Base-by-base conservation (phyloP, 2,329 filamentous ascomycete genomes). In the Colletotrichum sp. region DNA sequence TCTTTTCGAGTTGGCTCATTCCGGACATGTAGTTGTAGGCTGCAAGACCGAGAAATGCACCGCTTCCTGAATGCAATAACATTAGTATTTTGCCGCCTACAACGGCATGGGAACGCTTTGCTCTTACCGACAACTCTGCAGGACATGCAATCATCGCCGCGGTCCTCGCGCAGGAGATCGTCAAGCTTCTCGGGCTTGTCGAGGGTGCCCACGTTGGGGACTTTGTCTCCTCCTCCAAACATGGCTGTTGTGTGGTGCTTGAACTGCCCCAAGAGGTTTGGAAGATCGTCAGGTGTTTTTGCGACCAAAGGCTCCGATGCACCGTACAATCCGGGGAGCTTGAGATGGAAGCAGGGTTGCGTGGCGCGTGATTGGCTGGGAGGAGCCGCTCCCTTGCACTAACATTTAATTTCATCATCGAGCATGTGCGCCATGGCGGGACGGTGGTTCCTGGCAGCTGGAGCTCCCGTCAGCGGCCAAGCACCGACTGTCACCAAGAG, bases 11-110 rank as follows among this genome's bases (percentile, higher is more conserved):
- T 83, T 96, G 94, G 67, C 88, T 87, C 84, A 93, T 93, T 74
- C 95, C 95, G 5, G 93, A 94, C 77, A 92, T 88, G 85, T 96
- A 96, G 84, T 92, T 96, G 85, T 96, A 97, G 2, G 89, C 92
- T 5, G 92, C 95, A 18, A 96, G 90, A 2, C 93, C 94, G 72
- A 95, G 87, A 78, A 97, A 95, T 1, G 94, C 93, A 52, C 92
- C 90, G 81, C 94, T 93, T 60, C 95, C 95, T 96, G 79, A 72
- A 26, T 5, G 28, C 10, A 8, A 34, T 49, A 63, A 62, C 28
- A 49, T 49, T 16, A 60, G 72, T 16, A 76, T 59, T 16, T 65
- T 44, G 30, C 28, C 36, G 44, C 18, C 32, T 8, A 8, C 9
- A 30, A 30, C 18, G 16, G 16, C 21, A 28, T 44, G 28, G 49